Evolutionary conservation across 441 rosid genomes (phyloP).

Genomic region (Pelargonium cotyledonis): DNA sequence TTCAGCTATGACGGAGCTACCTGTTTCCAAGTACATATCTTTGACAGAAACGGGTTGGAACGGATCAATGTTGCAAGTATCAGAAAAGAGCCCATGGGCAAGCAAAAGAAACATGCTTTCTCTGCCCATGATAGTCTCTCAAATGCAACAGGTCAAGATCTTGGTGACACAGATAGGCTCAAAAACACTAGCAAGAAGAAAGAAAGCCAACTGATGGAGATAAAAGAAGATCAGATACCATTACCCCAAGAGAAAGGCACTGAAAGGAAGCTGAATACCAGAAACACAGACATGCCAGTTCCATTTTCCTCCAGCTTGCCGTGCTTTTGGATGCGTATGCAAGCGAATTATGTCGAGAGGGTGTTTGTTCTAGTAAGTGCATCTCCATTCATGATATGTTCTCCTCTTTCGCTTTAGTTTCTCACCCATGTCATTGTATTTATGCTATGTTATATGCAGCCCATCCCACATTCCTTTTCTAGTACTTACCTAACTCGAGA

Average conservation of each 20-base stretch:
- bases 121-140: background rate
- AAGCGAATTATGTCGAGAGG: background rate
- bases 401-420: too few species aligned
- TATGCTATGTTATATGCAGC: background rate
- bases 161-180: background rate
- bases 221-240: background rate
- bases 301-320: background rate
- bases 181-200: background rate
- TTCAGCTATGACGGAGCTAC: conserved; percentile 18
- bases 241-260: background rate
- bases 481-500: background rate
- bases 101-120: background rate
- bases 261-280: background rate
- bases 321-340: background rate
- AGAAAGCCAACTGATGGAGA: background rate
- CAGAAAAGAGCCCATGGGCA: background rate
- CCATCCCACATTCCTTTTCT: background rate
- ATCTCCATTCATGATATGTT: background rate
- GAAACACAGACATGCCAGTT: background rate
- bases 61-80: conserved; percentile 1
- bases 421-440: background rate
- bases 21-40: conserved; percentile 15
- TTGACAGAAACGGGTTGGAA: conserved; percentile 9
- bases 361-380: background rate
- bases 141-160: background rate